These are phyloP conservation scores for Hypoxylon sp. DNA, from an alignment of 2,329 filamentous ascomycete genomes.

Conservation along the genomic window DNA sequence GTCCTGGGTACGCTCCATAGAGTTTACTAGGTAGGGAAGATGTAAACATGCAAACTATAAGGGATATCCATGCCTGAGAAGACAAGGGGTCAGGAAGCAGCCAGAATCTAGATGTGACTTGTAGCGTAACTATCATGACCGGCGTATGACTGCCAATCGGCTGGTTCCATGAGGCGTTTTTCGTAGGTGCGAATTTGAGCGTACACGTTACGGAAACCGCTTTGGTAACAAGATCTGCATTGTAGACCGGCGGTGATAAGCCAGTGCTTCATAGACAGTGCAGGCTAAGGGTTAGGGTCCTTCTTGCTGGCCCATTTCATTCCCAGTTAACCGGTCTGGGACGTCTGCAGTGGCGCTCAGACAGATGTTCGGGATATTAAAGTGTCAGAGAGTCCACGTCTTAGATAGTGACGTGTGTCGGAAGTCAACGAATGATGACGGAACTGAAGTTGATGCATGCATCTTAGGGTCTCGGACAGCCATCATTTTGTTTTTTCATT, in stretches of 20 bases:
- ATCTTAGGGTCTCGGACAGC: constrained; percentile 41
- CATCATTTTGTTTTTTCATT: constrained; percentile 23
- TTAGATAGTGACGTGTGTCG: constrained; percentile 22
- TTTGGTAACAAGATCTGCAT: constrained; percentile 31
- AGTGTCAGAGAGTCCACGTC: constrained; percentile 26
- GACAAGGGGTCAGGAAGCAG: constrained; percentile 39
- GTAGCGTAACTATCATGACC: constrained; percentile 28
- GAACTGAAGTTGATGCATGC: constrained; percentile 18
- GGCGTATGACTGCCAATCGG: constrained; percentile 40
- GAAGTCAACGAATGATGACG: constrained; percentile 26
- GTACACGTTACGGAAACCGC: constrained; percentile 24
- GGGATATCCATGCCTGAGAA: constrained; percentile 31
- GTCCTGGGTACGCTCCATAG: constrained; percentile 31
- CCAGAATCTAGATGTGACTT: constrained; percentile 41
- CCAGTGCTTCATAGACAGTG: constrained; percentile 25
- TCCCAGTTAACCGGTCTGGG: constrained; percentile 15
- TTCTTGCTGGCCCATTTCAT: constrained; percentile 7
- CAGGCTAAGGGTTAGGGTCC: constrained; percentile 6
- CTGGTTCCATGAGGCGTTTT: constrained; percentile 41
- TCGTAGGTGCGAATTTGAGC: constrained; percentile 21
- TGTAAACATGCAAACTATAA: constrained; percentile 31
- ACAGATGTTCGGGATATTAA: constrained; percentile 26
- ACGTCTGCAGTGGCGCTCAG: constrained; percentile 14
- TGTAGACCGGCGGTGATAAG: constrained; percentile 26
- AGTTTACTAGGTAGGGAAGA: constrained; percentile 30